phyloP scores from a whole-genome alignment of 2,329 filamentous ascomycete species.

The Cladophialophora exuberans region DNA sequence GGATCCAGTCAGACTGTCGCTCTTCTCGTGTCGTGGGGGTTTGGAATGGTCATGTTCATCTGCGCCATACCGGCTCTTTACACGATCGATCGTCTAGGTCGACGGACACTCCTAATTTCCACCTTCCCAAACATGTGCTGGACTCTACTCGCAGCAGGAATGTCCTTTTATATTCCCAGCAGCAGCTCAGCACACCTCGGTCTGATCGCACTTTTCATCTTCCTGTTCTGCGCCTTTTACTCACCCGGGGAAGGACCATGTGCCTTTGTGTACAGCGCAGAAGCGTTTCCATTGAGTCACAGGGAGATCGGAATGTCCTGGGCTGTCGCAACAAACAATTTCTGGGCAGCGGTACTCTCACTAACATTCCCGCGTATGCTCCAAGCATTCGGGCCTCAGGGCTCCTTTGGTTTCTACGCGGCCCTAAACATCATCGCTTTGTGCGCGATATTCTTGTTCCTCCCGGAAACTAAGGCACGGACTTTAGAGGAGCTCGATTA shows the following conservation, averaged over 20 bases:
- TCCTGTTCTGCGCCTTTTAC: conserved; percentile 48
- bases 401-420: conserved; percentile 61
- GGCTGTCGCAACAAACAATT: conserved; percentile 40
- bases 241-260: conserved; percentile 42
- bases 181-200: conserved; percentile 40
- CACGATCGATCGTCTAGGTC: conserved; percentile 69
- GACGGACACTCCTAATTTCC: conserved; percentile 59
- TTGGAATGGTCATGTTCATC: conserved; percentile 66
- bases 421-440: conserved; percentile 53
- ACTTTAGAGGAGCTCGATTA: background rate
- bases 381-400: conserved; percentile 46
- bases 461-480: conserved; percentile 38
- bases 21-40: conserved; percentile 65
- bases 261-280: conserved; percentile 27
- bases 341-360: conserved; percentile 43
- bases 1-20: conserved; percentile 60
- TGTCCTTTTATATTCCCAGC: conserved; percentile 55
- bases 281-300: conserved; percentile 53
- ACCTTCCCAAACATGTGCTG: conserved; percentile 67
- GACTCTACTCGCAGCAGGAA: conserved; percentile 56
- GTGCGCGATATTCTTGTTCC: conserved; percentile 48
- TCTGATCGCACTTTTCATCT: conserved; percentile 46
- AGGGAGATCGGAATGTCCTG: conserved; percentile 50
- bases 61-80: conserved; percentile 61
- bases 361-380: conserved; percentile 49